These are phyloP conservation scores for Termitomyces titanicus DNA, from an alignment of 768 basidiomycete species.

Conservation along the genomic window DNA sequence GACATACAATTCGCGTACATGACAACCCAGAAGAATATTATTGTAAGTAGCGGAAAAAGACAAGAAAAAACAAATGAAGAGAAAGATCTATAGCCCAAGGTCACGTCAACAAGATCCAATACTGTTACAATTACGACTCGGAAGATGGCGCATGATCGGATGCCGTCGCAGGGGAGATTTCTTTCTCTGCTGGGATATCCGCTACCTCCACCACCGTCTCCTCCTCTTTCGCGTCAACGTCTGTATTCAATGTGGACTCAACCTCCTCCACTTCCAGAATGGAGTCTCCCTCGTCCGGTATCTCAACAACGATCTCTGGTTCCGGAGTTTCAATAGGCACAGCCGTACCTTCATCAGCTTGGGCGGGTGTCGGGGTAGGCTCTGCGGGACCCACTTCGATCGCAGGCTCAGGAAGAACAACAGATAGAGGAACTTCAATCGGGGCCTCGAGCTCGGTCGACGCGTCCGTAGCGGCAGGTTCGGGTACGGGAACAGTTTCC, in stretches of 20 bases:
- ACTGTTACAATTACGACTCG: neutral
- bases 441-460: neutral
- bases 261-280: neutral
- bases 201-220: neutral
- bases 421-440: neutral
- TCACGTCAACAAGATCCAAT: neutral
- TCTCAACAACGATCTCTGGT: neutral
- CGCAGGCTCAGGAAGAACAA: neutral
- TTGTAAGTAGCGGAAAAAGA: no score
- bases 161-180: neutral
- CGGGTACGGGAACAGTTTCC: neutral
- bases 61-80: neutral
- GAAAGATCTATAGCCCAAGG: neutral
- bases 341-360: neutral
- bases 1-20: no score
- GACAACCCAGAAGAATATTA: no score
- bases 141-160: neutral
- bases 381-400: neutral
- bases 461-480: neutral
- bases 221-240: slow-evolving; percentile 1
- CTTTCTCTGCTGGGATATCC: neutral
- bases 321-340: neutral
- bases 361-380: neutral
- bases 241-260: neutral
- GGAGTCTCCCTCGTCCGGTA: neutral